phyloP scores from a whole-genome alignment of 2,329 filamentous ascomycete genomes.

The Colletotrichum limetticola region DNA sequence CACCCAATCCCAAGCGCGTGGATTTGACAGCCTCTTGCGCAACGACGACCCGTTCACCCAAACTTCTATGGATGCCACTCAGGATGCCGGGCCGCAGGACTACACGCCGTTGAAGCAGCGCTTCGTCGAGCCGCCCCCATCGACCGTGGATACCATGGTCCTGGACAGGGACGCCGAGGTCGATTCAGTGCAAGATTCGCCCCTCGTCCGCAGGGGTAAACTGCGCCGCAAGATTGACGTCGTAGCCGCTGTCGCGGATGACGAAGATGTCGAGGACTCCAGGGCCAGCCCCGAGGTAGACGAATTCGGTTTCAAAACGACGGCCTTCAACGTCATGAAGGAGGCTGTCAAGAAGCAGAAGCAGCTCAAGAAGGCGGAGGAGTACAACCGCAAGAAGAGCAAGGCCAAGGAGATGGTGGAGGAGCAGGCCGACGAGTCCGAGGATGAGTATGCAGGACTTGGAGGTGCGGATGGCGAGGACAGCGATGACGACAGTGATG shows the following conservation, averaged over 20 bases:
- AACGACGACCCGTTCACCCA: conserved; percentile 63
- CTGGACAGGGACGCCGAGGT: conserved; percentile 51
- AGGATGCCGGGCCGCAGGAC: conserved; percentile 81
- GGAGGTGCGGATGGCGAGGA: conserved; percentile 92
- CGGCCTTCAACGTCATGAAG: conserved; percentile 77
- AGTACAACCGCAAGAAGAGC: conserved; percentile 87
- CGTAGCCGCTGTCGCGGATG: conserved; percentile 52
- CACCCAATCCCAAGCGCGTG: conserved; percentile 69
- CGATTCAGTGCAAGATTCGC: conserved; percentile 68
- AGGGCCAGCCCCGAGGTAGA: conserved; percentile 41
- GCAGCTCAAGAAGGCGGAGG: conserved; percentile 60
- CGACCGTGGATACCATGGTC: conserved; percentile 78
- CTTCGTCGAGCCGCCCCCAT: conserved; percentile 72
- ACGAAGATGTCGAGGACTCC: conserved; percentile 48
- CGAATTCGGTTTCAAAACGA: conserved; percentile 50
- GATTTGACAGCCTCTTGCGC: conserved; percentile 66
- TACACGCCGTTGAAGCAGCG: conserved; percentile 77
- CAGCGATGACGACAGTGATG: conserved; percentile 78
- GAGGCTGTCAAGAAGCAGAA: conserved; percentile 69
- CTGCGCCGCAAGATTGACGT: conserved; percentile 56
- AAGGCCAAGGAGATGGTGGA: conserved; percentile 88
- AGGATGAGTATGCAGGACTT: conserved; percentile 96
- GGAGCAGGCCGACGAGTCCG: conserved; percentile 95
- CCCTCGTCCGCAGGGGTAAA: conserved; percentile 70
- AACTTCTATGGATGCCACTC: conserved; percentile 78